Evolutionary conservation across 768 basidiomycete species (phyloP).

Genomic region (Auriscalpium vulgare): DNA sequence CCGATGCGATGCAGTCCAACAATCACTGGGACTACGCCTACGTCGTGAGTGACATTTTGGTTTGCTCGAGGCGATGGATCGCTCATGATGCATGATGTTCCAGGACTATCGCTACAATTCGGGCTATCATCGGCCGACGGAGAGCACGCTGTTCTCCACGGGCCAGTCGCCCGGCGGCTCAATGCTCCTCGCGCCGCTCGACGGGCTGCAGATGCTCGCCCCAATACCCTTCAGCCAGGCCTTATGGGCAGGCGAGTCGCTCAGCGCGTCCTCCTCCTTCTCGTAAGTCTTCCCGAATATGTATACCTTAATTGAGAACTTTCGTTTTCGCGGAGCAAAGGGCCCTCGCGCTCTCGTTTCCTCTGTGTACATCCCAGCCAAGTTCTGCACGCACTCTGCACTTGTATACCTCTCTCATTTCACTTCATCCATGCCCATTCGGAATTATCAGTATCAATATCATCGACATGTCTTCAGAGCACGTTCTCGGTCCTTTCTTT

Average conservation of each 20-base stretch:
- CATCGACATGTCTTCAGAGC: too few species aligned
- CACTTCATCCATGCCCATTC: too few species aligned
- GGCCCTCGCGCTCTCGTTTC: too few species aligned
- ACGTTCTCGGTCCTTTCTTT: too few species aligned
- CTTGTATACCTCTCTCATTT: too few species aligned
- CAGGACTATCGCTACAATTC: not conserved
- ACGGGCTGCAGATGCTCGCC: constrained; percentile 7
- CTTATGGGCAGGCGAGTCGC: not conserved
- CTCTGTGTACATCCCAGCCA: too few species aligned
- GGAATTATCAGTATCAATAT: too few species aligned
- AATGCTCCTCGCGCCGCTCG: constrained; percentile 9
- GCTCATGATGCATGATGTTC: not conserved
- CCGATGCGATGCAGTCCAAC: not conserved
- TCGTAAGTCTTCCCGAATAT: too few species aligned
- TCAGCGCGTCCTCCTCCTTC: too few species aligned
- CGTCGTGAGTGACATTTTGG: not conserved
- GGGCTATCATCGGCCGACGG: not conserved
- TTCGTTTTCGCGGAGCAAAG: too few species aligned
- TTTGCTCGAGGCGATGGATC: not conserved
- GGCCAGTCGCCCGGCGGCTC: constrained; percentile 1
- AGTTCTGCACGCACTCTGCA: too few species aligned
- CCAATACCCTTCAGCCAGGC: constrained; percentile 11
- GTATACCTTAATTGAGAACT: too few species aligned
- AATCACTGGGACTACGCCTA: not conserved
- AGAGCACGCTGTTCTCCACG: constrained; percentile 9